Evolutionary conservation across 805 yeast species (phyloP).

Genomic region (Yamadazyma nakazawae): DNA sequence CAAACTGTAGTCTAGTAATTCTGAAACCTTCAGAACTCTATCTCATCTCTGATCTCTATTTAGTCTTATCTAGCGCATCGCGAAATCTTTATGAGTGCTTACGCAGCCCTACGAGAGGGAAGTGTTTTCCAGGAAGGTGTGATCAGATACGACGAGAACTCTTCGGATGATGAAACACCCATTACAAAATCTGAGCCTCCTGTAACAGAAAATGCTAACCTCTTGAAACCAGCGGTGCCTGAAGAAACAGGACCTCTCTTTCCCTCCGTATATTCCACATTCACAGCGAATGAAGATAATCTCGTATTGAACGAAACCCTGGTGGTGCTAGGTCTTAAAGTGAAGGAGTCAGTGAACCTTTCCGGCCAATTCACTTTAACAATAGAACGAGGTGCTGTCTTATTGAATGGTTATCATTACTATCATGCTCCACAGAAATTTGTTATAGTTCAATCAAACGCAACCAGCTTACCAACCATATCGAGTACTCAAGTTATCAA

Average conservation of each 20-base stretch:
- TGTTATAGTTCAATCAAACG: constrained; percentile 29
- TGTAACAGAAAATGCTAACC: neutral
- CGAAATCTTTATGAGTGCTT: constrained; percentile 28
- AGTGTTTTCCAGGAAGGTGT: constrained; percentile 10
- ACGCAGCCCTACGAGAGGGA: constrained; percentile 26
- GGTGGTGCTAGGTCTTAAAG: constrained; percentile 41
- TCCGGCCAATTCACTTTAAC: constrained; percentile 46
- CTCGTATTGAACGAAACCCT: constrained; percentile 27
- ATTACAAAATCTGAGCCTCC: constrained; percentile 1
- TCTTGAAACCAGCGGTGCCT: neutral
- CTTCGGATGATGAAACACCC: constrained; percentile 22
- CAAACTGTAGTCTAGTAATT: too few species aligned
- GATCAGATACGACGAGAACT: constrained; percentile 26
- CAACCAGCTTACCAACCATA: constrained; percentile 42
- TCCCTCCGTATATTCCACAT: constrained; percentile 2
- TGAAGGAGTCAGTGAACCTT: constrained; percentile 40
- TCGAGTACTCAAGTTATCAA: constrained; percentile 39
- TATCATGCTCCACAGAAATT: constrained; percentile 23
- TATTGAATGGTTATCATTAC: constrained; percentile 38
- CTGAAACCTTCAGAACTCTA: neutral
- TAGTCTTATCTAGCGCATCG: constrained; percentile 1
- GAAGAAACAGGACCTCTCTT: neutral
- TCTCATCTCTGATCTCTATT: neutral
- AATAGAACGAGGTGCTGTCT: constrained; percentile 47
- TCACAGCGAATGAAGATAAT: constrained; percentile 34